Evolutionary conservation across 164 flowering plant genomes (phyloP), one percentile per base, ranked within the genome.

Genomic region (Nelumbo lutea): DNA sequence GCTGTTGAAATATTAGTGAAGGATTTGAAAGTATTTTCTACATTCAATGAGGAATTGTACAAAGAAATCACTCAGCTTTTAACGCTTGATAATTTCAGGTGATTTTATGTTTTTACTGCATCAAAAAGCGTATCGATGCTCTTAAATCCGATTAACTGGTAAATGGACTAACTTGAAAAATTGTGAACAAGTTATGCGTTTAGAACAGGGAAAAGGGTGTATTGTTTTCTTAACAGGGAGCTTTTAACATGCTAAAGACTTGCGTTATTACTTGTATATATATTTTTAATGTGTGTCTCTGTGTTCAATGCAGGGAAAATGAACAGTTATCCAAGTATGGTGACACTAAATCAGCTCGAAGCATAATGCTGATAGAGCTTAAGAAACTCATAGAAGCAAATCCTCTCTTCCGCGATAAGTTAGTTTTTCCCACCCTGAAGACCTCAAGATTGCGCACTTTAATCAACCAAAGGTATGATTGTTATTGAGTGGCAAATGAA

Each of bases 261-360:
- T 27, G 27, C 27, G 27, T 27, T 27, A 27, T 27, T 27, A 27
- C 27, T 27, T 27, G 0, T 27, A 27, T 27, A 27, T 27, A 27
- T 27, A 27, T 27, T 27, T 27, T 27, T 27, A 27, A 27, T 27
- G 27, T 27, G 27, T 27, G 27, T 27, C 27, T 53, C 14, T 53
- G 13, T 15, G 3, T 67, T 71, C 27, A 8, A 47, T 72, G 60
- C 80, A 93, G 98, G 81, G 96, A 93, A 79, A 93, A 93, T 81
- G 96, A 93, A 84, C 96, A 90, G 76, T 82, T 93, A 10, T 93
- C 98, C 62, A 90, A 90, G 80, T 90, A 89, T 75, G 96, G 96
- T 42, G 98, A 93, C 70, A 93, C 96, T 46, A 90, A 90, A 79
- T 83, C 96, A 56, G 96, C 98, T 72, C 86, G 98, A 51, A 82